Evolutionary conservation across 257 asterid species (phyloP), one percentile per base, ranked within the genome.

Genomic region (Striga asiatica): DNA sequence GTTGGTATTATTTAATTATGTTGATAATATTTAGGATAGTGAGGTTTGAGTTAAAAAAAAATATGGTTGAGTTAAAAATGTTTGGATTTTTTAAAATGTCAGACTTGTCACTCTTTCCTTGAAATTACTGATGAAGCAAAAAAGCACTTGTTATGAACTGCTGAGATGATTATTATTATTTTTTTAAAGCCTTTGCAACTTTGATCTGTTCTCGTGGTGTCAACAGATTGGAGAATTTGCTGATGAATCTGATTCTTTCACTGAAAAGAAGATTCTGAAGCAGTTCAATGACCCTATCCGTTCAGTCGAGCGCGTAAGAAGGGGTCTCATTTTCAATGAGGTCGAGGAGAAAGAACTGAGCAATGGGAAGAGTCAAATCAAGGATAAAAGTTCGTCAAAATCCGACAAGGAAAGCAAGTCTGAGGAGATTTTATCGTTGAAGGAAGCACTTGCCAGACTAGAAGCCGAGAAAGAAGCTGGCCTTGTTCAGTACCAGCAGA

Each of bases 381-480:
- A 61, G 66, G 58, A 51, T 12, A 42, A 16, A 12, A 74, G 19
- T 6, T 2, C 11, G 50, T 43, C 50, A 43, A 19, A 58, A 39
- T 23, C 62, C 18, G 70, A 55, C 47, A 51, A 54, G 16, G 70
- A 32, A 61, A 54, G 48, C 49, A 82, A 80, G 61, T 66, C 89
- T 3, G 75, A 76, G 78, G 91, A 79, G 74, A 77, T 88, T 70
- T 61, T 46, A 29, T 53, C 20, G n/a, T 70, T 87, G 64, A 84
- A 76, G 81, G 84, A 82, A 75, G 79, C 84, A 54, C 69, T 82
- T 52, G 74, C 87, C 63, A 77, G 79, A 67, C 74, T 88, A 55
- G 93, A 92, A 83, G 86, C 84, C 32, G 94, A 92, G 74, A 88
- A 85, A 77, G 94, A 88, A 73, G 85, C 85, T 54, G 88, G 93